Conservation (phyloP, 1,284 basidiomycete genomes). For the Ustilago xerochloae region DNA sequence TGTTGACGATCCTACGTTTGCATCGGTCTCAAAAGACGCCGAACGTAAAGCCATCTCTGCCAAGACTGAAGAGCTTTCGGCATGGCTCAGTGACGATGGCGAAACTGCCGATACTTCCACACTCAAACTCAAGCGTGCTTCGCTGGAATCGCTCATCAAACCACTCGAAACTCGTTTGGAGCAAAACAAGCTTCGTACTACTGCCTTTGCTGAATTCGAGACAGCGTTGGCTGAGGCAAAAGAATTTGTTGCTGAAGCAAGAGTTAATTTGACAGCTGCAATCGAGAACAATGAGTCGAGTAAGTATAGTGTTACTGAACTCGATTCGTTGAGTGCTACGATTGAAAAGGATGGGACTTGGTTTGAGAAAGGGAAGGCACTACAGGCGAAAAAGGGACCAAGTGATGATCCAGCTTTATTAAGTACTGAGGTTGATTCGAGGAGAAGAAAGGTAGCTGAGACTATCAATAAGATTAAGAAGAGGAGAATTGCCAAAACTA, state of each 20-base stretch:
- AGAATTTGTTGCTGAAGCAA: constrained; percentile 83
- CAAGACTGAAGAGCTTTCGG: constrained; percentile 77
- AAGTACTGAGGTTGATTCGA: constrained; percentile 62
- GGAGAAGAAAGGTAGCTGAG: constrained; percentile 58
- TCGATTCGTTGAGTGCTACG: constrained; percentile 57
- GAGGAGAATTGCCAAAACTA: constrained; percentile 63
- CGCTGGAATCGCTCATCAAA: constrained; percentile 82
- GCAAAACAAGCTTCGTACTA: constrained; percentile 80
- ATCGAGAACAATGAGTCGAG: constrained; percentile 69
- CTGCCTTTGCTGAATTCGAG: constrained; percentile 76
- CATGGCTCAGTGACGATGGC: constrained; percentile 87
- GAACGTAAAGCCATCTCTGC: constrained; percentile 78
- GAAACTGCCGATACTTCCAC: constrained; percentile 76
- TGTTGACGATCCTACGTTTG: constrained; percentile 75
- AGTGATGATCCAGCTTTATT: constrained; percentile 64
- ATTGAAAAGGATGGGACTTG: constrained; percentile 61
- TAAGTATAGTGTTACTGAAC: constrained; percentile 66
- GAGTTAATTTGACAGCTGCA: constrained; percentile 73
- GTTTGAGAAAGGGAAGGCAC: constrained; percentile 59
- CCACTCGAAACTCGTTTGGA: constrained; percentile 86
- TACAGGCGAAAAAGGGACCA: constrained; percentile 53
- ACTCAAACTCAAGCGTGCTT: constrained; percentile 69
- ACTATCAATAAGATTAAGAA: constrained; percentile 60
- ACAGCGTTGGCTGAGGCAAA: constrained; percentile 74
- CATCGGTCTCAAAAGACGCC: constrained; percentile 78